Base-by-base conservation (phyloP, 345 rosid species). In the Aquilaria yunnanensis region DNA sequence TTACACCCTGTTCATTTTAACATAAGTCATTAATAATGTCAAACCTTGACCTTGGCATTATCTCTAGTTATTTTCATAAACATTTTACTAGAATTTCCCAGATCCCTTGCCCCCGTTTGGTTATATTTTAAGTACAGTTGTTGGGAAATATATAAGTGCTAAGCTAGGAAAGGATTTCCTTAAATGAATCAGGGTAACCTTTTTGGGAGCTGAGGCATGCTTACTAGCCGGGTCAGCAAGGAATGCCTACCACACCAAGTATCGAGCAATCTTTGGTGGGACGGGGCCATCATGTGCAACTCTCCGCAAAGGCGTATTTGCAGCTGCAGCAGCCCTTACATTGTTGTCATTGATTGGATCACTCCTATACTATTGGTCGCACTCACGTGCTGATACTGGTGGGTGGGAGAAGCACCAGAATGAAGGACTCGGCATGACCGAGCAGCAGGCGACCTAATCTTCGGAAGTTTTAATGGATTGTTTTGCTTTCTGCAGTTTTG, bases 201-300 rank as follows among this genome's bases (percentile, higher is more conserved):
- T 93, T 76, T 31, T 93, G 74, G 98, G 90, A 60, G 98, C 97
- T 3, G 98, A 90, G 72, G 96, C 95, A 48, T 93, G 97, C 77
- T 81, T 93, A 64, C 67, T 90, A 65, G 98, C 92, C 23, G 98
- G 98, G 55, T 93, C 97, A 43, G 98, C 82, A 0, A 72, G 70
- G 75, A 93, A 93, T 59, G 88, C 89, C 10, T 88, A 93, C 79
- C 98, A 93, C 73, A 90, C 98, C 30, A 93, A 82, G 73, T 85
- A 74, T 65, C n/a, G 92, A 57, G 88, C 78, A 54, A 12, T 61
- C n/a, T 85, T 83, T 75, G 61, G 65, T 10, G 84, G 52, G 13
- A 50, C 71, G 13, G 50, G 83, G 32, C 53, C 84, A 37, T 84
- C 98, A 0, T 93, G 97, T 52, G 85, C 92, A 8, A 87, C 92